phyloP scores from a whole-genome alignment of 1,139 yeast genomes.

The Komagataea norvegica region DNA sequence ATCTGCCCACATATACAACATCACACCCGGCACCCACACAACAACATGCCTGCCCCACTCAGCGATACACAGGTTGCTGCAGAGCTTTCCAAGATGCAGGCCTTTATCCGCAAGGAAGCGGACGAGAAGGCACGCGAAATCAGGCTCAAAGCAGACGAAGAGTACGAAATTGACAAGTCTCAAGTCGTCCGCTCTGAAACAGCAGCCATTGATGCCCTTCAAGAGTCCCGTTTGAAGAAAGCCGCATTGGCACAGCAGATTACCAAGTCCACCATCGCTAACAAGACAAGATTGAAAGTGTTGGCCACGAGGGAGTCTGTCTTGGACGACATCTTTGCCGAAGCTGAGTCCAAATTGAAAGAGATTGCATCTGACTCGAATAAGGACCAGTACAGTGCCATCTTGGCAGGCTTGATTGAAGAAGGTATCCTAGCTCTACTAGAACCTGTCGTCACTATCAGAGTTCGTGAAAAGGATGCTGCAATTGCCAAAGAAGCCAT shows the following conservation, averaged over 20 bases:
- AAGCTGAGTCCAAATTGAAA: slow-evolving; percentile 60
- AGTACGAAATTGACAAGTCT: slow-evolving; percentile 96
- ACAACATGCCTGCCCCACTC: slow-evolving; percentile 8
- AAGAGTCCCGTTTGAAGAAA: slow-evolving; percentile 83
- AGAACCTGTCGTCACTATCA: slow-evolving; percentile 62
- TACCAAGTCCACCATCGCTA: slow-evolving; percentile 89
- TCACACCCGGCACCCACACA: not conserved
- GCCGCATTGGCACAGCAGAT: slow-evolving; percentile 92
- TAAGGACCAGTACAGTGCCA: slow-evolving; percentile 55
- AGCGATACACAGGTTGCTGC: slow-evolving; percentile 62
- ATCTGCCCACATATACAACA: not conserved
- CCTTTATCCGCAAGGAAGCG: slow-evolving; percentile 98
- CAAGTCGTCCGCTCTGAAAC: slow-evolving; percentile 89
- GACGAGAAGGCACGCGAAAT: slow-evolving; percentile 98
- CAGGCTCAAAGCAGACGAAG: slow-evolving; percentile 93
- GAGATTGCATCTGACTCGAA: slow-evolving; percentile 45
- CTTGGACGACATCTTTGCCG: slow-evolving; percentile 67
- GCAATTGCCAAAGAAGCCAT: slow-evolving; percentile 59
- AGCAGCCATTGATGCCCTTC: slow-evolving; percentile 76
- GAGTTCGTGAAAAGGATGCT: slow-evolving; percentile 67
- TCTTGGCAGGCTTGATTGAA: slow-evolving; percentile 73
- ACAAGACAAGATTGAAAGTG: slow-evolving; percentile 89
- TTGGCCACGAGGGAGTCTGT: slow-evolving; percentile 83
- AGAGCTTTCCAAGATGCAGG: slow-evolving; percentile 96
- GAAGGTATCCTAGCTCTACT: slow-evolving; percentile 76